phyloP scores from a whole-genome alignment of 495 filamentous ascomycete species.

The Aspergillus sparsus region DNA sequence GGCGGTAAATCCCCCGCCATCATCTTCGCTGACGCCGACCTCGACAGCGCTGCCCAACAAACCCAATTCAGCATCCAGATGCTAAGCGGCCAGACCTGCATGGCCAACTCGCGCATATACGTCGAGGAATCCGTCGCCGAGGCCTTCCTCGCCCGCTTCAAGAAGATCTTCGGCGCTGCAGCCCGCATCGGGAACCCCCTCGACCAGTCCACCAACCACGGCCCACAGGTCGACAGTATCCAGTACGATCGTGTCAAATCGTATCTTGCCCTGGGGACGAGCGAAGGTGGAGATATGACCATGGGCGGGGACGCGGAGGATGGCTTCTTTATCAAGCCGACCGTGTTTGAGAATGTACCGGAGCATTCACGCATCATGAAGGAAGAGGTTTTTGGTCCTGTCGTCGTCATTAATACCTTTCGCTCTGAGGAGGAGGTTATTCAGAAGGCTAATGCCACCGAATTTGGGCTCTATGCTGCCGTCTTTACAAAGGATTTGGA shows the following conservation, averaged over 20 bases:
- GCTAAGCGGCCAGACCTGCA: constrained; percentile 89
- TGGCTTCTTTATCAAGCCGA: constrained; percentile 69
- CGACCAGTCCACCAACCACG: constrained; percentile 69
- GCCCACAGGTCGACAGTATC: constrained; percentile 79
- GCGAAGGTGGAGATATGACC: constrained; percentile 66
- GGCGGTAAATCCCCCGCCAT: constrained; percentile 88
- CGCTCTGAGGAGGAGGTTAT: constrained; percentile 80
- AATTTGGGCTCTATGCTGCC: constrained; percentile 79
- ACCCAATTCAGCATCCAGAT: constrained; percentile 67
- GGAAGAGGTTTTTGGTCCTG: constrained; percentile 85
- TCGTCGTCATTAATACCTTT: constrained; percentile 78
- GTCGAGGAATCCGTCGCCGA: constrained; percentile 82
- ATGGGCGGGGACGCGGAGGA: constrained; percentile 65
- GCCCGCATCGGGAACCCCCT: constrained; percentile 77
- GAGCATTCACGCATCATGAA: constrained; percentile 63
- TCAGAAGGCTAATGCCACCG: constrained; percentile 75
- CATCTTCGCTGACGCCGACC: constrained; percentile 85
- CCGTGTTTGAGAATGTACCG: constrained; percentile 66
- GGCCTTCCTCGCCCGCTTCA: constrained; percentile 71
- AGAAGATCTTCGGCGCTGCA: constrained; percentile 62
- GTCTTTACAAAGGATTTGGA: constrained; percentile 80
- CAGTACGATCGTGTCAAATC: constrained; percentile 79
- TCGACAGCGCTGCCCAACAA: constrained; percentile 82
- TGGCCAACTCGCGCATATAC: constrained; percentile 82
- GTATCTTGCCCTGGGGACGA: constrained; percentile 73